Evolutionary conservation across 2,329 filamentous ascomycete species (phyloP), one percentile per base, ranked within the genome.

Genomic region (Gliomastix tumulicola): DNA sequence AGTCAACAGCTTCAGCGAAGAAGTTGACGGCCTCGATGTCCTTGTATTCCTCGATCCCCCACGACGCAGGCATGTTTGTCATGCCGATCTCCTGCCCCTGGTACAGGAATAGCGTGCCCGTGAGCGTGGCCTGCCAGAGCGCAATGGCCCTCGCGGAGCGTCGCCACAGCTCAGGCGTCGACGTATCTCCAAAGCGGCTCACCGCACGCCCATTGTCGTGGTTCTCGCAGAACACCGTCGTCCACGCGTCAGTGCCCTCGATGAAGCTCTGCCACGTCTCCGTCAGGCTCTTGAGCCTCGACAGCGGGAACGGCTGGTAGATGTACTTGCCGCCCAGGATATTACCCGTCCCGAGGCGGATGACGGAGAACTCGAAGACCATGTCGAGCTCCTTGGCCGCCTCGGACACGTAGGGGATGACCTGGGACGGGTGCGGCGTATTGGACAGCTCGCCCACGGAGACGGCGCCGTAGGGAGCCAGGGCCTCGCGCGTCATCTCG

Each of bases 11-110:
- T 11, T 67, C 66, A 0, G 62, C 57, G 40, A 72, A 76, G 34
- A 71, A 74, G 44, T 70, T 75, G 1, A 57, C 50, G 30, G 64
- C 65, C 39, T 76, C 72, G n/a, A 74, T 63, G 30, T 74, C 69
- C 38, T 69, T 69, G 50, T 74, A 73, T 20, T 72, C 70, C 1
- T 66, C 62, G 5, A 76, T 64, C 1, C 54, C 51, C 74, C 73
- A 79, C 0, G 60, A 48, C 2, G 41, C 39, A 0, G 74, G 73
- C 39, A 69, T 66, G 34, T 79, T 79, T 5, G 64, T 66, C 72
- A 78, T 77, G 1, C 74, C 76, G 33, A 79, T 73, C 43, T 79
- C 76, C 42, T 79, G 74, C 1, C 76, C 76, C 44, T 79, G 74
- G 30, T 77, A 79, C 2, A 79, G 40, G 35, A 74, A 79, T 3